phyloP scores from a whole-genome alignment of 495 filamentous ascomycete species.

The Penicillium chermesinum region DNA sequence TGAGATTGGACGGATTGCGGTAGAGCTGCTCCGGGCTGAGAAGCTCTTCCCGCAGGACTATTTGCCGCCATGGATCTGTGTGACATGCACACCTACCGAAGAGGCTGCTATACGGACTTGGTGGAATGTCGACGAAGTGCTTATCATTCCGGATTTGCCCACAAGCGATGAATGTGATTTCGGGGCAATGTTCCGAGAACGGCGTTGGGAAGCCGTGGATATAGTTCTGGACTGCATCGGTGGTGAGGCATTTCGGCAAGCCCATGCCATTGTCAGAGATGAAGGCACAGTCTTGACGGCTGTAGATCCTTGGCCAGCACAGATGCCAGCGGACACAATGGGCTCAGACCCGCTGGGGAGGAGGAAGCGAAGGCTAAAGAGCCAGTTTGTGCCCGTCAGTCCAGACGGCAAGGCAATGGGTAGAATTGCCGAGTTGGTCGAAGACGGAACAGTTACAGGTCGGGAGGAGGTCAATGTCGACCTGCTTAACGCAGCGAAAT shows the following conservation, averaged over 20 bases:
- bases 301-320: slow-evolving; percentile 26
- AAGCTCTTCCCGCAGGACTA: slow-evolving; percentile 26
- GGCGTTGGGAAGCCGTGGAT: slow-evolving; percentile 33
- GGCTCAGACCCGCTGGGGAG: slow-evolving; percentile 13
- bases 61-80: slow-evolving; percentile 37
- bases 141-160: slow-evolving; percentile 24
- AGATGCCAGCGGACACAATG: slow-evolving; percentile 9
- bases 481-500: slow-evolving; percentile 24
- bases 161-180: slow-evolving; percentile 25
- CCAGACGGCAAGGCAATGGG: slow-evolving; percentile 29
- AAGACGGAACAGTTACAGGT: slow-evolving; percentile 28
- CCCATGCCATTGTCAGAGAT: slow-evolving; percentile 34
- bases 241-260: slow-evolving; percentile 26
- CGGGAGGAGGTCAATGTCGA: slow-evolving; percentile 30
- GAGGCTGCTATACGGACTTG: slow-evolving; percentile 18
- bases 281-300: slow-evolving; percentile 34
- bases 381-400: slow-evolving; percentile 36
- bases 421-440: slow-evolving; percentile 31
- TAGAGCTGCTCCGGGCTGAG: slow-evolving; percentile 33
- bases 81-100: slow-evolving; percentile 31
- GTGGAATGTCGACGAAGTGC: slow-evolving; percentile 30
- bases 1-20: slow-evolving; percentile 34
- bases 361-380: slow-evolving; percentile 24
- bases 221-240: slow-evolving; percentile 39
- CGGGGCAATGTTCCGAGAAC: slow-evolving; percentile 25